Percentiles rank a stretch among this genome's conserved stretches.
Conservation (phyloP, 306 rosid genomes). For the Rosa persica region DNA sequence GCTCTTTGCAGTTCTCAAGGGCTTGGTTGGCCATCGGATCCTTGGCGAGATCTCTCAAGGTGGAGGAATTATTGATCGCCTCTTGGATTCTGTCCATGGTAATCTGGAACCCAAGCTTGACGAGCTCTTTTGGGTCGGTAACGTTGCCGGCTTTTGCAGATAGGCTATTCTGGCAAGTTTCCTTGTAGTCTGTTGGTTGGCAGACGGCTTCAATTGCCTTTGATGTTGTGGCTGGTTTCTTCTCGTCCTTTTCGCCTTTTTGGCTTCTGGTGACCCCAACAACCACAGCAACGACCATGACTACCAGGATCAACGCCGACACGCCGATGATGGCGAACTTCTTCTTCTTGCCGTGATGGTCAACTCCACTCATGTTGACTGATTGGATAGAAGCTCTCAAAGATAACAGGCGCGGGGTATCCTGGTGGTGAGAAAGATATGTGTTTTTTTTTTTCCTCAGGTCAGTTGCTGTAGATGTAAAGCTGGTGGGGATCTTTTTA, state of each 20-base stretch:
- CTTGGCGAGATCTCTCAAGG: constrained; percentile 33
- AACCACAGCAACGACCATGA: constrained; percentile 55
- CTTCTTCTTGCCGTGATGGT: constrained; percentile 28
- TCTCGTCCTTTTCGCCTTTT: too few relatives aligned
- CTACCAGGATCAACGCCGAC: constrained; percentile 44
- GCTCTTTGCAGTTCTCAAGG: constrained; percentile 52
- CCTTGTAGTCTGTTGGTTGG: constrained; percentile 51
- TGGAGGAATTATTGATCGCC: constrained; percentile 33
- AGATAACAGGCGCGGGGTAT: not conserved
- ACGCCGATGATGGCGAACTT: constrained; percentile 41
- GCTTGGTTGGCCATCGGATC: constrained; percentile 61
- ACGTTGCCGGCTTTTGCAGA: constrained; percentile 3
- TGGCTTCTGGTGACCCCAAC: constrained; percentile 35
- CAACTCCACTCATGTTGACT: constrained; percentile 13
- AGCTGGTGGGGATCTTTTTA: constrained; percentile 4
- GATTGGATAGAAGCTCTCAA: not conserved
- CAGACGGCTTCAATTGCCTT: constrained; percentile 46
- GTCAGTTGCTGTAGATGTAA: not conserved
- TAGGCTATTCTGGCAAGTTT: constrained; percentile 48
- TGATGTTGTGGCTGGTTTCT: constrained; percentile 5
- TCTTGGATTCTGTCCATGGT: constrained; percentile 27
- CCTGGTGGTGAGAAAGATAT: constrained; percentile 2
- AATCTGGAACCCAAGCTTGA: constrained; percentile 38
- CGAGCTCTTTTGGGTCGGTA: constrained; percentile 45
- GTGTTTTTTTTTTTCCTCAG: not conserved